Evolutionary conservation across 768 basidiomycete species (phyloP), one percentile per base, ranked within the genome.

Genomic region (Tulasnella sp.): DNA sequence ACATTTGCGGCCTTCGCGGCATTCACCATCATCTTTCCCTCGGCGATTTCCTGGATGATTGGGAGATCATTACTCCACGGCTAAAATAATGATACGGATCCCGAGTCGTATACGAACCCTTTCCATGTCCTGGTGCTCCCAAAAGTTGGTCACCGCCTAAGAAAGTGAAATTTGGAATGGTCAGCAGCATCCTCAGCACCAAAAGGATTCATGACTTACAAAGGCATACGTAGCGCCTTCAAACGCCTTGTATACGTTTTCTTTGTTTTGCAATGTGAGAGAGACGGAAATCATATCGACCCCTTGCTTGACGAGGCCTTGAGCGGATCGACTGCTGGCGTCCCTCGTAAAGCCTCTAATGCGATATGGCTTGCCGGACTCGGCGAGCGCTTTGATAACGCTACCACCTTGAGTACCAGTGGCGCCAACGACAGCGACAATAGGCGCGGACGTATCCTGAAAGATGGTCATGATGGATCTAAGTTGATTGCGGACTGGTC

Each of bases 371-470:
- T 65, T 52, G 49, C 60, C 41, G 50, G 64, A 60, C 19, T 30
- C 32, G 7, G 65, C 63, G 45, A 68, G 56, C 27, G 61, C 30
- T 15, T 50, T 44, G 55, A 68, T 65, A 44, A 68, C 68, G 23
- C 64, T 64, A 3, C 67, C 64, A 38, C 67, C 68, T 64, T 69
- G 68, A 23, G 64, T 64, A 32, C 68, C 68, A 15, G 68, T 69
- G 13, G 65, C 67, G n/a, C 68, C 68, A 30, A 65, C 42, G 26
- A n/a, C n/a, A n/a, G n/a, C n/a, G n/a, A n/a, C n/a, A n/a, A n/a
- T n/a, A n/a, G n/a, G n/a, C n/a, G n/a, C n/a, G n/a, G n/a, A n/a
- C n/a, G n/a, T n/a, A n/a, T n/a, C n/a, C n/a, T n/a, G n/a, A n/a
- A n/a, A n/a, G n/a, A n/a, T n/a, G n/a, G n/a, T n/a, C n/a, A n/a